Evolutionary conservation across 78 protist genomes (phyloP).

Genomic region (Dictyostelium brefeldianum): DNA sequence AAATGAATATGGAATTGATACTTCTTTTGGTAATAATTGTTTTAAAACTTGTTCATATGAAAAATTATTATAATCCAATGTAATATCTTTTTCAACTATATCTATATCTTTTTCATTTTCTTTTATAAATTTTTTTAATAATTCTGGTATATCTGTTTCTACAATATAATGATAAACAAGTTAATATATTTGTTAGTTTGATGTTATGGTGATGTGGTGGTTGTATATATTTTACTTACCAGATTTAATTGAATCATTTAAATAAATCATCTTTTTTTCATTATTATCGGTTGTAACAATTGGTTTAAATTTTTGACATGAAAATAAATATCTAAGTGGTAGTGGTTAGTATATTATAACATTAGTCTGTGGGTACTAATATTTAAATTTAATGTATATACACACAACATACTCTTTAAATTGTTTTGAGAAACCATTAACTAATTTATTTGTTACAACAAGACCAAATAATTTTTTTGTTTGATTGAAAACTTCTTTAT

Average conservation of each 20-base stretch:
- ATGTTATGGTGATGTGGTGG: too few relatives aligned
- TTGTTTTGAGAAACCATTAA: slow-evolving; percentile 28
- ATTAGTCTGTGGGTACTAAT: too few relatives aligned
- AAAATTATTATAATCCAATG: slow-evolving; percentile 69
- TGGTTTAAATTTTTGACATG: slow-evolving; percentile 17
- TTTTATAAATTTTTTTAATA: slow-evolving; percentile 29
- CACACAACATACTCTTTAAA: slow-evolving; percentile 39
- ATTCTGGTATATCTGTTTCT: slow-evolving; percentile 64
- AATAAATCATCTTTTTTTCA: slow-evolving; percentile 22
- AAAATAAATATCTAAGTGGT: slow-evolving; percentile 21
- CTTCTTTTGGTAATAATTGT: slow-evolving; percentile 67
- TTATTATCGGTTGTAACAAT: slow-evolving; percentile 15
- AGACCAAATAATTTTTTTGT: not conserved
- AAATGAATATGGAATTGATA: slow-evolving; percentile 87
- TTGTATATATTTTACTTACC: slow-evolving; percentile 8
- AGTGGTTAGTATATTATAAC: not conserved
- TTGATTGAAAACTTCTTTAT: slow-evolving; percentile 44
- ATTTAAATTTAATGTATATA: too few relatives aligned
- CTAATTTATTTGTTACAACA: slow-evolving; percentile 1
- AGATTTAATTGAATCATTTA: slow-evolving; percentile 30
- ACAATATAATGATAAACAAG: too few relatives aligned
- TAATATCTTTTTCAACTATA: slow-evolving; percentile 26
- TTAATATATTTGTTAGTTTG: too few relatives aligned
- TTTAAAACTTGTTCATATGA: slow-evolving; percentile 71
- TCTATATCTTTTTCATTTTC: slow-evolving; percentile 18